These are phyloP conservation scores for Hortiboletus rubellus DNA, from an alignment of 1,284 basidiomycete species.

Conservation along the genomic window DNA sequence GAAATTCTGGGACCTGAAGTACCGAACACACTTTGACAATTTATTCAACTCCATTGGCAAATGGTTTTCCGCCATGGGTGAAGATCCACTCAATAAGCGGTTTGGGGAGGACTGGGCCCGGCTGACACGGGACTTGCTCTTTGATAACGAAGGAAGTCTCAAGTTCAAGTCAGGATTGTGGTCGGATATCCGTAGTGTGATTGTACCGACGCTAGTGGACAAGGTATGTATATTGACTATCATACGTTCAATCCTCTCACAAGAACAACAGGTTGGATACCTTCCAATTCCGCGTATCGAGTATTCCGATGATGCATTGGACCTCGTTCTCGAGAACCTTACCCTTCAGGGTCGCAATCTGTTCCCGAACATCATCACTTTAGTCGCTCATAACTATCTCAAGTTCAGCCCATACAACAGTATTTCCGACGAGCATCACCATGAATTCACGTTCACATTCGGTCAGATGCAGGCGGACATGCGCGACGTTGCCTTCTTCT, in stretches of 20 bases:
- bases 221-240: slow-evolving; percentile 41
- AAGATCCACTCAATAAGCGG: slow-evolving; percentile 81
- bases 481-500: slow-evolving; percentile 89
- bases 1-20: slow-evolving; percentile 82
- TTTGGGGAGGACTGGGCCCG: slow-evolving; percentile 85
- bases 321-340: slow-evolving; percentile 92
- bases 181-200: slow-evolving; percentile 81
- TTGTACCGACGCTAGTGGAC: slow-evolving; percentile 79
- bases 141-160: slow-evolving; percentile 76
- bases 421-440: slow-evolving; percentile 60
- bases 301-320: slow-evolving; percentile 84
- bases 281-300: slow-evolving; percentile 91
- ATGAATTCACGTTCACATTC: slow-evolving; percentile 72
- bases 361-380: slow-evolving; percentile 76
- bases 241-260: neutral
- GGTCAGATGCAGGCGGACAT: slow-evolving; percentile 94
- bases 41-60: slow-evolving; percentile 69
- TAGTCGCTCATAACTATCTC: slow-evolving; percentile 84
- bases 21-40: slow-evolving; percentile 80
- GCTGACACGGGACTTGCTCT: slow-evolving; percentile 80
- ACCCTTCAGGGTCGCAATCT: slow-evolving; percentile 83
- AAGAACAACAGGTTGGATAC: slow-evolving; percentile 68
- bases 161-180: slow-evolving; percentile 90
- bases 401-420: slow-evolving; percentile 76
- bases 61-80: slow-evolving; percentile 83